Percentiles rank a stretch among this genome's conserved stretches.
Conservation (phyloP, 805 yeast species). For the Teunomyces panamensis region DNA sequence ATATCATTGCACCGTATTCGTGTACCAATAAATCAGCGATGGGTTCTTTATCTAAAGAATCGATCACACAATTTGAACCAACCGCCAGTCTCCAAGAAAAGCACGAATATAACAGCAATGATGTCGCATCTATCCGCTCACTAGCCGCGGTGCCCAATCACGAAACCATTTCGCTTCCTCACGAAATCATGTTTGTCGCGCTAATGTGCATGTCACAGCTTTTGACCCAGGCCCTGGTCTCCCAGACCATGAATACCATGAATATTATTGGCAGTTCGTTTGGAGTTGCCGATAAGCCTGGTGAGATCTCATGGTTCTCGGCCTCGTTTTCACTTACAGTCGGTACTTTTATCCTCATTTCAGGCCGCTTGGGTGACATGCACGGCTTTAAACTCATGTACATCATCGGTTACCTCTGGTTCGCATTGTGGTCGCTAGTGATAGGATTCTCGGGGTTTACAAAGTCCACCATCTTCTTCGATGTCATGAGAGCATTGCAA, state of each 20-base stretch:
- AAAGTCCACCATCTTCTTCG: conserved; percentile 21
- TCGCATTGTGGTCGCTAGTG: conserved; percentile 20
- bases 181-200: conserved; percentile 23
- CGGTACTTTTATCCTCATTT: conserved; percentile 33
- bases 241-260: conserved; percentile 25
- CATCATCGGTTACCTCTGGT: conserved; percentile 23
- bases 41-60: neutral
- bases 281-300: conserved; percentile 20
- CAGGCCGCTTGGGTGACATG: conserved; percentile 35
- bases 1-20: neutral
- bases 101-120: neutral
- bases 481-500: conserved; percentile 30
- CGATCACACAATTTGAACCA: neutral
- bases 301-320: conserved; percentile 35
- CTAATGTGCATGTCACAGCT: conserved; percentile 26
- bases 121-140: neutral
- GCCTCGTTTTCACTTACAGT: conserved; percentile 34
- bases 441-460: conserved; percentile 27
- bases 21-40: neutral
- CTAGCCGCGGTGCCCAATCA: conserved; percentile 2
- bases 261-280: conserved; percentile 20
- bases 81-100: too few relatives aligned
- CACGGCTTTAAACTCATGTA: conserved; percentile 31
- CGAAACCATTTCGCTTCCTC: conserved; percentile 19
- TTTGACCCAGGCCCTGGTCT: conserved; percentile 27